Evolutionary conservation across 148 eudicot species (phyloP), one percentile per base, ranked within the genome.

Genomic region (Tetragonia tetragonoides): DNA sequence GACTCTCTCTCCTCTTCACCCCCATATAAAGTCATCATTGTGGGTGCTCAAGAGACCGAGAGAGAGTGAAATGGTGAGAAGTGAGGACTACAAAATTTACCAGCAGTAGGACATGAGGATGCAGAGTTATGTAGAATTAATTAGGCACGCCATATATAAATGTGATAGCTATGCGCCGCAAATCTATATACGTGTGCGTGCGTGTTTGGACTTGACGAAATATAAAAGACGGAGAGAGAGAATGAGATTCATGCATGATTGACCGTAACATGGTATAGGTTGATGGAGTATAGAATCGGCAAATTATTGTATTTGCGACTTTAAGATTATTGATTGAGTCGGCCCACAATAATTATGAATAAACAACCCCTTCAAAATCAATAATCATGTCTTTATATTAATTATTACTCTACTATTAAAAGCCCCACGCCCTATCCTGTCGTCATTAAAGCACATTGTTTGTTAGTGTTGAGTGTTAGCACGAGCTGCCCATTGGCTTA

Each of bases 371-470:
- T 34, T 15, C 18, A 0, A 21, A 44, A 69, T 47, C 46, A 38
- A 69, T 69, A 69, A 69, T 69, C 23, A 69, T 23, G 73, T 46
- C 73, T 46, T 69, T 69, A n/a, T 42, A 47, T 49, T 40, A 20
- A 47, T 44, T 3, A n/a, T 69, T n/a, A 28, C 1, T 28, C 34
- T 28, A 28, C 1, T 28, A 28, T 1, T 28, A 28, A 28, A 28
- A 28, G 34, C 34, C 34, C 34, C 34, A 28, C 34, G 34, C 47
- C 53, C 10, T 49, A 14, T 49, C 53, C 12, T 49, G 7, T 9
- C 14, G 53, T 49, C 53, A 49, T 49, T 49, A 49, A 28, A 49
- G 53, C 53, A 9, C 53, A 49, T 49, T 49, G 53, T 10, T 49
- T 49, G 53, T 8, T 49, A 49, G 53, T 49, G 12, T 8, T 49